Evolutionary conservation across 192 early-diverging fungal genomes (phyloP).

Genomic region (Phlyctochytrium arcticum): DNA sequence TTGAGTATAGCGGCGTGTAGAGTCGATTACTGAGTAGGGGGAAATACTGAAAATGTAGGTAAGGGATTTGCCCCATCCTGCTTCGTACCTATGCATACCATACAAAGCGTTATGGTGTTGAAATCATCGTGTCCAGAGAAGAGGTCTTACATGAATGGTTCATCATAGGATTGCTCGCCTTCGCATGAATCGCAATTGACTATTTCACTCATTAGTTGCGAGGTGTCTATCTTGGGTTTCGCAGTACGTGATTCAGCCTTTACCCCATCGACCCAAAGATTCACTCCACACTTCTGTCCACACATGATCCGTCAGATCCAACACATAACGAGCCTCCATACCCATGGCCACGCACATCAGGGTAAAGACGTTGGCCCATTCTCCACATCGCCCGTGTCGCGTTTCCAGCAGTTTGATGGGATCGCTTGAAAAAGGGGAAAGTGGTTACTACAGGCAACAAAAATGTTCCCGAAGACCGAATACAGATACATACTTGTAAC

Average conservation of each 20-base stretch:
- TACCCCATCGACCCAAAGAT: slow-evolving; percentile 16
- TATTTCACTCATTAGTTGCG: no score
- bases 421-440: slow-evolving; percentile 10
- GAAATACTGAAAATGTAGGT: slow-evolving; percentile 34
- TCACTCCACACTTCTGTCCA: slow-evolving; percentile 41
- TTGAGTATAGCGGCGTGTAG: slow-evolving; percentile 25
- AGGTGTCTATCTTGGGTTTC: neutral
- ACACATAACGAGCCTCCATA: slow-evolving; percentile 40
- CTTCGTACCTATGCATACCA: slow-evolving; percentile 26
- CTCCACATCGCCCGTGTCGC: slow-evolving; percentile 39
- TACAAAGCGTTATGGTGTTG: neutral
- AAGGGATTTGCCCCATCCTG: slow-evolving; percentile 44
- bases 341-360: slow-evolving; percentile 34
- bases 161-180: slow-evolving; percentile 23
- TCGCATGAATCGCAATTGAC: slow-evolving; percentile 38
- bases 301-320: slow-evolving; percentile 47
- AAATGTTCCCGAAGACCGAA: neutral
- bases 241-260: no score
- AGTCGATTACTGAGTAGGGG: slow-evolving; percentile 29
- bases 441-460: neutral
- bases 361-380: slow-evolving; percentile 43
- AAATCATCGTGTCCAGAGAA: neutral
- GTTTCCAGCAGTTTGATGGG: slow-evolving; percentile 31
- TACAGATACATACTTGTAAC: slow-evolving; percentile 33
- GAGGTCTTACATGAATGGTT: slow-evolving; percentile 24